Evolutionary conservation across 78 protist genomes (phyloP).

Genomic region (Dictyostelium firmibasis): DNA sequence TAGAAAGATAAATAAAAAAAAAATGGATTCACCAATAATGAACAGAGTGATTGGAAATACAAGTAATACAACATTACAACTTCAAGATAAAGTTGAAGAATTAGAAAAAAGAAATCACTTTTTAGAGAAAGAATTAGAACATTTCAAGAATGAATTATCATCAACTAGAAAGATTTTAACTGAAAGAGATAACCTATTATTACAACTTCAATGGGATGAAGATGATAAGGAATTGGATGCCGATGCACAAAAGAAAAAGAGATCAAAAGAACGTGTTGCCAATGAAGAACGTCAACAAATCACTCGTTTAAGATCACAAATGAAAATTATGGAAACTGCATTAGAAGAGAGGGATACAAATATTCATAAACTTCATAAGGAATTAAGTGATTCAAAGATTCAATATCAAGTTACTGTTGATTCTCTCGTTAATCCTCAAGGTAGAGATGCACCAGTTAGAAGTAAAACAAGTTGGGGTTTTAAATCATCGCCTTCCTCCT

Average conservation of each 20-base stretch:
- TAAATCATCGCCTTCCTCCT: constrained; percentile 25
- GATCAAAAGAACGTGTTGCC: constrained; percentile 20
- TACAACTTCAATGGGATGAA: constrained; percentile 71
- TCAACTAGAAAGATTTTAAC: constrained; percentile 39
- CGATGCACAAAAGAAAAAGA: constrained; percentile 64
- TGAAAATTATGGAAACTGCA: constrained; percentile 68
- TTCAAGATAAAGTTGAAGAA: neutral
- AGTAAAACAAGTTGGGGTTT: constrained; percentile 58
- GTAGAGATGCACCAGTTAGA: constrained; percentile 27
- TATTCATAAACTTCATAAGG: constrained; percentile 16
- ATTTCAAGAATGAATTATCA: constrained; percentile 18
- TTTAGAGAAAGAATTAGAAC: constrained; percentile 61
- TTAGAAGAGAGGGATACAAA: constrained; percentile 47
- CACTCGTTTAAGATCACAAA: constrained; percentile 20
- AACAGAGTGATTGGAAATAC: neutral
- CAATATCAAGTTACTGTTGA: constrained; percentile 6
- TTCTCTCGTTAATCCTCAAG: neutral
- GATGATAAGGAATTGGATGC: constrained; percentile 28
- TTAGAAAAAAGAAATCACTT: constrained; percentile 31
- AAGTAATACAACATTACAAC: neutral
- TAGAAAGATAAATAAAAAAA: neutral
- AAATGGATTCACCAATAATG: constrained; percentile 48
- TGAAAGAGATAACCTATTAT: constrained; percentile 34
- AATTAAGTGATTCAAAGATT: neutral
- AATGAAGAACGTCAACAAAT: constrained; percentile 65